Evolutionary conservation across 306 rosid species (phyloP).

Genomic region (Cyamopsis tetragonoloba): DNA sequence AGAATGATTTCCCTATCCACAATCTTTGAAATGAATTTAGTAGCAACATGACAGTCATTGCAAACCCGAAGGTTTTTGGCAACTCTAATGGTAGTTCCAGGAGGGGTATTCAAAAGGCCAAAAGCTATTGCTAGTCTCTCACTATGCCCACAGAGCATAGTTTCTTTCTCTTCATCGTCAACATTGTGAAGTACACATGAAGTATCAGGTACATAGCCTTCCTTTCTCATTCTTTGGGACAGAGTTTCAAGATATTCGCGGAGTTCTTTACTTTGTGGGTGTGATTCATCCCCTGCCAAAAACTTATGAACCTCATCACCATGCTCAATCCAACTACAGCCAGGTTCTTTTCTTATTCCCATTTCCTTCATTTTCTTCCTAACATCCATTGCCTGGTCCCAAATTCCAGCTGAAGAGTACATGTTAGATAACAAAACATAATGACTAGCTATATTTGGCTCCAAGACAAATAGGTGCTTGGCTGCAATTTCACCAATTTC

Average conservation of each 20-base stretch:
- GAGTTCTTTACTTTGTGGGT: constrained; percentile 65
- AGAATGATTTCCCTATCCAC: constrained; percentile 68
- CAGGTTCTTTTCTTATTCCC: constrained; percentile 87
- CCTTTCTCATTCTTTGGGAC: constrained; percentile 64
- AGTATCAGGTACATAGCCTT: constrained; percentile 85
- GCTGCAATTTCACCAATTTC: constrained; percentile 80
- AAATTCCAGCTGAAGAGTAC: constrained; percentile 68
- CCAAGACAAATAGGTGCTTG: constrained; percentile 52
- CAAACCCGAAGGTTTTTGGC: constrained; percentile 93
- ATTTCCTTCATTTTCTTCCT: constrained; percentile 74
- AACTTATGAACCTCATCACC: constrained; percentile 85
- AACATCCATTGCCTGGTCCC: constrained; percentile 75
- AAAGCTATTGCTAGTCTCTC: constrained; percentile 94
- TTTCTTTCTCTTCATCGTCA: constrained; percentile 79
- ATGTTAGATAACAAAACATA: constrained; percentile 76
- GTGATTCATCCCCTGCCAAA: constrained; percentile 72
- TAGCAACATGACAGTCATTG: constrained; percentile 80
- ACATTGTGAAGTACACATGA: constrained; percentile 85
- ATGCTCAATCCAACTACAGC: constrained; percentile 86
- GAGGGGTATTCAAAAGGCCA: constrained; percentile 75
- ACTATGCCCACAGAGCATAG: constrained; percentile 84
- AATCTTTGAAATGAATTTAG: constrained; percentile 72
- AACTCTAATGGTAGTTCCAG: constrained; percentile 77
- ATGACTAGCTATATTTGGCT: constrained; percentile 84
- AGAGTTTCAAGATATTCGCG: constrained; percentile 59